Base-by-base conservation (phyloP, 1,139 yeast genomes). In the Geotrichum australiense region DNA sequence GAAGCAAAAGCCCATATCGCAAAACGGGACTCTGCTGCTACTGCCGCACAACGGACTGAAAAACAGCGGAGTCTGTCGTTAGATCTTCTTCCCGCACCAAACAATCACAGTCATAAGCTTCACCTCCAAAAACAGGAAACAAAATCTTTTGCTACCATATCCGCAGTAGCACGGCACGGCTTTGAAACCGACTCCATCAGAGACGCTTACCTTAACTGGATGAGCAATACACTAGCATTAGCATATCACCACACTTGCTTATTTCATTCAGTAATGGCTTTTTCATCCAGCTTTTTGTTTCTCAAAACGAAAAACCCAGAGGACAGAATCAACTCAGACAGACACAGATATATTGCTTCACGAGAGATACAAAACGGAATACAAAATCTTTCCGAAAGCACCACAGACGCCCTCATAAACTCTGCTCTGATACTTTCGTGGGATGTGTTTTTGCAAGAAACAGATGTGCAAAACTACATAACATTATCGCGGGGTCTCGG, bases 381-480 rank as follows among this genome's bases (percentile, higher is more conserved):
- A 12, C 45, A 45, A 18, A 47, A 49, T 14, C 52, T 50, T 25
- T 37, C 47, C 10, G 48, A 52, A 20, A 53, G 49, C 3, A 50
- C 53, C 37, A 50, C 58, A 5, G 63, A 59, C 34, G 56, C 61
- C 5, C 42, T 59, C 20, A 39, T 59, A 20, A 54, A 58, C 7
- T 47, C 61, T 8, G 53, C 61, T 11, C 45, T 59, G 16, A 50
- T 59, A 18, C 41, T 59, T 12, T 55, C 60, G 2, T 59, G 63
- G 64, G 63, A 57, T 33, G 53, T 53, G 14, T 56, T 59, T 37
- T 47, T 56, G 28, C 62, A 59, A 33, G 58, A 54, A 28, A 59
- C 56, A 24, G 54, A 53, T 30, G 44, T 58, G 35, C 47, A 50
- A 40, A 40, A 54, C 8, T 59, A 56, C 42, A 54, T 56, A 30